Percentiles rank a stretch among this genome's conserved stretches.
Conservation (phyloP, 129 eudicot genomes). For the Silybum marianum region DNA sequence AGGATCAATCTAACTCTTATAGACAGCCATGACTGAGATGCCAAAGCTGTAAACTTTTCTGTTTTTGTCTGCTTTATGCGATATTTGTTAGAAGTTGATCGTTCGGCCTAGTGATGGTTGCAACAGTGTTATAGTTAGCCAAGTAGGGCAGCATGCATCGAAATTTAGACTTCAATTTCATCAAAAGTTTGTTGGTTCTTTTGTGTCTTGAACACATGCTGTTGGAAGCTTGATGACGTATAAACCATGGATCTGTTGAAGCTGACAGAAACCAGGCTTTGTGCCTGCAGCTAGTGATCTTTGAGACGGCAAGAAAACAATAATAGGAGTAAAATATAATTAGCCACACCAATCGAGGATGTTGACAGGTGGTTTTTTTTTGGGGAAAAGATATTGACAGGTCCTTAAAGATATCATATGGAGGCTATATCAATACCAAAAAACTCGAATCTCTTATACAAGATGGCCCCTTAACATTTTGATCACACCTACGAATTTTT, state of each 20-base stretch:
- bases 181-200: not conserved
- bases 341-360: not conserved
- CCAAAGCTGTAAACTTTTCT: slow-evolving; percentile 20
- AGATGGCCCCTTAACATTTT: not conserved
- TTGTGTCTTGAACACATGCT: slow-evolving; percentile 2
- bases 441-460: not conserved
- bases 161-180: not conserved
- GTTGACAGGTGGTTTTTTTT: not conserved
- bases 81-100: not conserved
- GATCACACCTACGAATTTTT: not conserved
- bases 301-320: not conserved
- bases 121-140: not conserved
- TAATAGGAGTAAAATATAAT: not conserved
- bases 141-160: not conserved
- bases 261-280: not conserved
- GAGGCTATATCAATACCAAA: not conserved
- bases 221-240: slow-evolving; percentile 9
- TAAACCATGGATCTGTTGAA: not conserved
- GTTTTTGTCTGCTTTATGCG: slow-evolving; percentile 13
- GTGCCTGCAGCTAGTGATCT: not conserved
- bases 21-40: slow-evolving; percentile 16
- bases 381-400: not conserved
- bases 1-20: not conserved
- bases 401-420: not conserved
- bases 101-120: not conserved